Conservation (phyloP, 148 eudicot species). For the Heliosperma pusillum region DNA sequence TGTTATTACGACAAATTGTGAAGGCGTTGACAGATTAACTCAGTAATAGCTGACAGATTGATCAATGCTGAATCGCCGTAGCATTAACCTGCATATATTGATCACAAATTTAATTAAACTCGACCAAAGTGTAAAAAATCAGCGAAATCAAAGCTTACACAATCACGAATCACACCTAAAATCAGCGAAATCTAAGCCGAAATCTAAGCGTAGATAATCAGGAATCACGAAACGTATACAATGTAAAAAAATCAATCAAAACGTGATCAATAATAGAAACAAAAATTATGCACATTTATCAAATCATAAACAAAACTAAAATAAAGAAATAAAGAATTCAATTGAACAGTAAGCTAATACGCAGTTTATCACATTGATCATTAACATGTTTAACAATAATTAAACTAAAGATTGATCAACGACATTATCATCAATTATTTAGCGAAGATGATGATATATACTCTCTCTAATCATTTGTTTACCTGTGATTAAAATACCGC, state of each 20-base stretch:
- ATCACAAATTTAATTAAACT: not conserved
- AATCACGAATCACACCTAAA: not conserved
- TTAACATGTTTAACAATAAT: not conserved
- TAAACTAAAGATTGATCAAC: not conserved
- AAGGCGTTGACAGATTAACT: conserved; percentile 15
- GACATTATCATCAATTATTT: no score
- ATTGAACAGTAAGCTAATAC: no score
- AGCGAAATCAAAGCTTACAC: not conserved
- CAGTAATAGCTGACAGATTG: conserved; percentile 10
- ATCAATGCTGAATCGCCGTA: conserved; percentile 17
- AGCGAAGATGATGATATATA: no score
- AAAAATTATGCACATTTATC: not conserved
- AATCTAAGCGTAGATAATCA: not conserved
- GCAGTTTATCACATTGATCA: not conserved
- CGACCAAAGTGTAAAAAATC: not conserved
- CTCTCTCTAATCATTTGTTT: not conserved
- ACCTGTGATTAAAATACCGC: no score
- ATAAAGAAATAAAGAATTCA: not conserved
- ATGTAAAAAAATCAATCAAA: not conserved
- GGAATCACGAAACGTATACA: not conserved
- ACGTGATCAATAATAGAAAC: not conserved
- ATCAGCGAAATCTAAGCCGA: not conserved
- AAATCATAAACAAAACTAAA: not conserved
- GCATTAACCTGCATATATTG: conserved; percentile 22
- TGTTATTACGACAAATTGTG: conserved; percentile 22